Evolutionary conservation across 108 stramenopile species (phyloP), one percentile per base, ranked within the genome.

Genomic region (Conticribra weissflogii): DNA sequence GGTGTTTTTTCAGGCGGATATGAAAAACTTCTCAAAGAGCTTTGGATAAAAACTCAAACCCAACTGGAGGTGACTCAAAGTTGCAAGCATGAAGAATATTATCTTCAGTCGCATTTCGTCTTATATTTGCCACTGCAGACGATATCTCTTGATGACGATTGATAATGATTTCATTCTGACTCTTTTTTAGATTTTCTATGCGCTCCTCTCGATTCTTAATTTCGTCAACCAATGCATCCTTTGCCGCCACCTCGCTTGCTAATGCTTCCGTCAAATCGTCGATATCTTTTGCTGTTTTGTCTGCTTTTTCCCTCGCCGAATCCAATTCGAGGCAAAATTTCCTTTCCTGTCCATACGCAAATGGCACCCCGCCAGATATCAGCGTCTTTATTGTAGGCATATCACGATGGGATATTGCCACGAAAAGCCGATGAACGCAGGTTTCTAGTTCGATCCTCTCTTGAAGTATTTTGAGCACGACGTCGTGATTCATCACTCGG

Each of bases 401-500:
- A 31, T 76, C 59, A 25, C 34, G 18, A 22, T 67, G 67, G 30
- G 66, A 67, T n/a, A 76, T 61, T 30, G 74, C 66, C 18, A 29
- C 45, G 51, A 76, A 67, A 3, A 76, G 65, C 16, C 28, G 4
- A 17, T 33, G 21, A 32, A 55, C 48, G 9, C 51, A 53, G 12
- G 54, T 5, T 8, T 53, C 32, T 0, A 76, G 17, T 16, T 60
- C 29, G 28, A 23, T 0, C 3, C 54, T 22, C 3, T 76, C 58
- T 22, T 50, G 29, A 19, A 76, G 67, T 17, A 57, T 67, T 27
- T 60, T 31, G 1, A 59, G 2, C 18, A 66, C 25, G 0, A 16
- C 17, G 12, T 62, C 44, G 52, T 76, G 15, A 27, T 52, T 49
- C n/a, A 21, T 0, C 0, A 44, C 53, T 51, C 41, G n/a, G 9